These are phyloP conservation scores for Austropuccinia psidii DNA, from an alignment of 1,284 basidiomycete species.

Conservation along the genomic window DNA sequence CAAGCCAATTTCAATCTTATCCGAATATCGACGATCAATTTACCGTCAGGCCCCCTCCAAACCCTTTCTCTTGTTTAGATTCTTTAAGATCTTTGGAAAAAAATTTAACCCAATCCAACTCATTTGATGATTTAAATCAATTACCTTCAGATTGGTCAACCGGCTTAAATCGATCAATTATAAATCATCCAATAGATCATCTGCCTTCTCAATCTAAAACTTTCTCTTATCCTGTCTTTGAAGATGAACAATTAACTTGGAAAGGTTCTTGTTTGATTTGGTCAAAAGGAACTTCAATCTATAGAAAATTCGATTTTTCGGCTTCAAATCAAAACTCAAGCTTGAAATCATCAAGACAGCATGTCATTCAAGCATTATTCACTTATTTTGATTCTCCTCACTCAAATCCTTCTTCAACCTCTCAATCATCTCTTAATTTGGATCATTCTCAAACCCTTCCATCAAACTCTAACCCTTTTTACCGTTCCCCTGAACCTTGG, in stretches of 20 bases:
- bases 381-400: conserved; percentile 25
- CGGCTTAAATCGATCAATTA: conserved; percentile 25
- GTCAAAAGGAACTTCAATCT: conserved; percentile 33
- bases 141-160: conserved; percentile 24
- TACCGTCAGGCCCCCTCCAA: conserved; percentile 5
- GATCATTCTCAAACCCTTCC: background rate
- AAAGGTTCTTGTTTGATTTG: conserved; percentile 33
- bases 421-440: background rate
- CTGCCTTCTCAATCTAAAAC: background rate
- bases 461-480: background rate
- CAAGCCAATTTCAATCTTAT: background rate
- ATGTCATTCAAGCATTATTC: conserved; percentile 36
- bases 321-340: background rate
- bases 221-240: background rate
- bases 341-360: conserved; percentile 8
- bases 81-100: conserved; percentile 21
- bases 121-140: conserved; percentile 11
- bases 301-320: conserved; percentile 35
- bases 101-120: conserved; percentile 22
- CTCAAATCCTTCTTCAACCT: background rate
- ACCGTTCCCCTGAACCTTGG: conserved; percentile 14
- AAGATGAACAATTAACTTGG: conserved; percentile 31
- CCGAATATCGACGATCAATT: background rate
- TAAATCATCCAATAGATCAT: background rate
- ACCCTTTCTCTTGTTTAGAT: conserved; percentile 35